Percentiles rank a stretch among this genome's conserved stretches.
Conservation (phyloP, 2,329 filamentous ascomycete species). For the Beauveria medogensis region DNA sequence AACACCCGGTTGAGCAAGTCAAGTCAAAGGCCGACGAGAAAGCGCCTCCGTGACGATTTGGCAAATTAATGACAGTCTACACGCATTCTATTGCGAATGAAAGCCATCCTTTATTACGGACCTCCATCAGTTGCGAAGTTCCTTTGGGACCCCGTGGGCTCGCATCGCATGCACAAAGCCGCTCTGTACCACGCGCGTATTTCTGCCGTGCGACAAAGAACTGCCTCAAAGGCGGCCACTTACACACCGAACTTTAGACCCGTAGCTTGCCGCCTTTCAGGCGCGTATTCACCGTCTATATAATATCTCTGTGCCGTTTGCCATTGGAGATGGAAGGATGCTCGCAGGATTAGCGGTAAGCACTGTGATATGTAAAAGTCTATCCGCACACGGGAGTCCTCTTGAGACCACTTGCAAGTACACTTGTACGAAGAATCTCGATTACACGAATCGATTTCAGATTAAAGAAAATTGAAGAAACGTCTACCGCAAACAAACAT, state of each 20-base stretch:
- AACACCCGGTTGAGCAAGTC: conserved; percentile 16
- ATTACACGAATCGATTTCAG: too few relatives aligned
- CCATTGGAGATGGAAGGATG: background rate
- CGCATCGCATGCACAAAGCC: background rate
- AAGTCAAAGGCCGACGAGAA: background rate
- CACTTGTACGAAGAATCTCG: too few relatives aligned
- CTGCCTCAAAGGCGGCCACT: background rate
- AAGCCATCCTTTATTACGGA: too few relatives aligned
- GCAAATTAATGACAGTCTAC: too few relatives aligned
- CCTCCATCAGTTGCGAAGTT: background rate
- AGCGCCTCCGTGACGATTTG: background rate
- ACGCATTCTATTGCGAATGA: too few relatives aligned
- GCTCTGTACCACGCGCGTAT: background rate
- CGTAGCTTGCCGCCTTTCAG: background rate
- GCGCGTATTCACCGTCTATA: background rate
- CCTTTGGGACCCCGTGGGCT: background rate
- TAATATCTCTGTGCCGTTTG: background rate
- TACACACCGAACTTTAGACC: background rate
- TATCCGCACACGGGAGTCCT: too few relatives aligned
- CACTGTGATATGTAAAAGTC: too few relatives aligned
- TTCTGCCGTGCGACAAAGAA: background rate
- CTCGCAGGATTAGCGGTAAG: too few relatives aligned
- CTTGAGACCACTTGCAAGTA: too few relatives aligned
- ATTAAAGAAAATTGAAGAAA: too few relatives aligned
- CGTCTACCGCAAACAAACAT: too few relatives aligned